Percentiles rank a stretch among this genome's conserved stretches.
Evolutionary conservation across 2,329 filamentous ascomycete species (phyloP).

Genomic region (Capronia epimyces): DNA sequence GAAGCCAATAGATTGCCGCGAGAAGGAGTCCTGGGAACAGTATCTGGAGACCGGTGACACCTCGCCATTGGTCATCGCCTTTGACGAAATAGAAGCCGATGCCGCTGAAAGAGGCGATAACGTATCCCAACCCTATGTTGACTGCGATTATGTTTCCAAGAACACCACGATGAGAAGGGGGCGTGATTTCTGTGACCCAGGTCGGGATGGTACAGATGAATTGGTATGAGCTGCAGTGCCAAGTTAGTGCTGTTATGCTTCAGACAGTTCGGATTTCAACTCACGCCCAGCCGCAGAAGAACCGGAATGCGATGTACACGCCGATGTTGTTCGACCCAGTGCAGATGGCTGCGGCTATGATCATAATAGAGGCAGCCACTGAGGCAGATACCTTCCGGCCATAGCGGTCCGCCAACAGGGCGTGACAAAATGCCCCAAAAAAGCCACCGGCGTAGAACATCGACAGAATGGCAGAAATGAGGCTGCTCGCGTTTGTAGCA

Average conservation of each 20-base stretch:
- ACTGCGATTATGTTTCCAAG: conserved; percentile 32
- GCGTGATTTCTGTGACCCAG: conserved; percentile 75
- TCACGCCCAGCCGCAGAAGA: conserved; percentile 11
- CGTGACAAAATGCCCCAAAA: conserved; percentile 1
- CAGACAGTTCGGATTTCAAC: background rate
- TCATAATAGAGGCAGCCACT: background rate
- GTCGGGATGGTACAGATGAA: background rate
- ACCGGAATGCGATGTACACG: conserved; percentile 15
- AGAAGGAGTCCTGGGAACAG: background rate
- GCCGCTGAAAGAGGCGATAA: conserved; percentile 41
- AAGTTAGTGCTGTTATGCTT: background rate
- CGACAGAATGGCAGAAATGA: background rate
- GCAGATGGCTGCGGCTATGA: background rate
- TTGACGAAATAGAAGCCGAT: conserved; percentile 11
- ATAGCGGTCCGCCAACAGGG: background rate
- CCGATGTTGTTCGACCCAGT: conserved; percentile 6
- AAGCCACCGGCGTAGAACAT: conserved; percentile 11
- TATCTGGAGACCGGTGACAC: background rate
- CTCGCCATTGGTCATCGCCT: background rate
- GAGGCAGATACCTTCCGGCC: conserved; percentile 1
- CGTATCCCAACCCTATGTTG: conserved; percentile 45
- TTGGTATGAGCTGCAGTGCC: background rate
- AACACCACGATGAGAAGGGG: conserved; percentile 41
- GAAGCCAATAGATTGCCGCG: background rate
- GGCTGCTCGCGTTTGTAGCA: background rate